Evolutionary conservation across 2,329 filamentous ascomycete genomes (phyloP).

Genomic region (Coniochaeta sp.): DNA sequence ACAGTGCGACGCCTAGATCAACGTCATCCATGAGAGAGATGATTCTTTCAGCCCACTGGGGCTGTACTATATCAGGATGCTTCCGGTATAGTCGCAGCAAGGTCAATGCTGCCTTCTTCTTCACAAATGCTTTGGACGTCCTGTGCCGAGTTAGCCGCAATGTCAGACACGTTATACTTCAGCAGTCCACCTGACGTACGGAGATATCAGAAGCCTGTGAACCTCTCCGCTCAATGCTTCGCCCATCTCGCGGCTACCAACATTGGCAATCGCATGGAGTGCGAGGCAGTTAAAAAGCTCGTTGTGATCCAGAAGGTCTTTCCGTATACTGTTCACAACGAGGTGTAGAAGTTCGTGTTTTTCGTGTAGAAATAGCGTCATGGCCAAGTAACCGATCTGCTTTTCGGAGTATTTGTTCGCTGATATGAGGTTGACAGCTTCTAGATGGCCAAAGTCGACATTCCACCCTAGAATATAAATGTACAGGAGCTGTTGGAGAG

Average conservation of each 20-base stretch:
- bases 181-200: conserved; percentile 50
- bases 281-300: conserved; percentile 97
- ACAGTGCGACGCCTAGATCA: conserved; percentile 89
- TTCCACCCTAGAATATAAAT: conserved; percentile 99
- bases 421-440: conserved; percentile 96
- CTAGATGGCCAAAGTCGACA: conserved; percentile 96
- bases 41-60: conserved; percentile 95
- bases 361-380: conserved; percentile 95
- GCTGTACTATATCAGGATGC: conserved; percentile 85
- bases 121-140: conserved; percentile 90
- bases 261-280: conserved; percentile 94
- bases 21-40: conserved; percentile 98
- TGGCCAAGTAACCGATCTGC: conserved; percentile 96
- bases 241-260: conserved; percentile 94
- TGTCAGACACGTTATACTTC: conserved; percentile 1
- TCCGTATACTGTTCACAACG: conserved; percentile 97
- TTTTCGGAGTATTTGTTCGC: conserved; percentile 98
- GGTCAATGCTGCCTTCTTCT: conserved; percentile 96
- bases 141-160: conserved; percentile 19
- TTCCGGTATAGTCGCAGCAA: conserved; percentile 91
- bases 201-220: conserved; percentile 87
- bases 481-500: conserved; percentile 64
- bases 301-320: conserved; percentile 89
- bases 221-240: conserved; percentile 89
- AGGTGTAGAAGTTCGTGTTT: conserved; percentile 92